phyloP scores from a whole-genome alignment of 306 rosid genomes.

The Quercus alba region DNA sequence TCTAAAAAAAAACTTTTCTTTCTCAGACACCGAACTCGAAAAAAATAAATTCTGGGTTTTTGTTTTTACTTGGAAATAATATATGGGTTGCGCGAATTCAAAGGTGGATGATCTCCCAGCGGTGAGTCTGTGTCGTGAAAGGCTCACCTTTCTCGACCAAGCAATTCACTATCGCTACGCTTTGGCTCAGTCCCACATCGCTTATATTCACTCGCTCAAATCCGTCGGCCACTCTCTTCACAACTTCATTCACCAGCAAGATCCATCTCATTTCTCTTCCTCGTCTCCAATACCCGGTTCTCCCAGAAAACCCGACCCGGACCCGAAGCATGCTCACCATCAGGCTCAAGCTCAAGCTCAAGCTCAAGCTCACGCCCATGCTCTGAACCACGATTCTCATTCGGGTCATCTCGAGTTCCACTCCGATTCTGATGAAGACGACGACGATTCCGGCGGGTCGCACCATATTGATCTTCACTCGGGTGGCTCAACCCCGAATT shows the following conservation, averaged over 20 bases:
- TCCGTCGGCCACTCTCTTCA: conserved; percentile 61
- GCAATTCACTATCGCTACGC: conserved; percentile 78
- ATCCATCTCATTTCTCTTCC: conserved; percentile 21
- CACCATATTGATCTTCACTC: conserved; percentile 43
- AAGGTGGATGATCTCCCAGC: conserved; percentile 94
- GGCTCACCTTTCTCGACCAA: conserved; percentile 63
- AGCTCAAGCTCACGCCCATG: background rate
- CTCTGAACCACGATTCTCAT: conserved; percentile 33
- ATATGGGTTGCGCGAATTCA: conserved; percentile 87
- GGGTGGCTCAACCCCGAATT: conserved; percentile 51
- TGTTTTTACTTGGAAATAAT: background rate
- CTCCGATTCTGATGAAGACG: conserved; percentile 43
- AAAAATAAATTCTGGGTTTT: background rate
- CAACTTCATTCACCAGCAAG: conserved; percentile 47
- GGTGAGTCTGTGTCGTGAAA: conserved; percentile 79
- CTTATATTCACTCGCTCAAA: conserved; percentile 67
- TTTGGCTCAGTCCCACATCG: conserved; percentile 68
- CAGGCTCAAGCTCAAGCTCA: background rate
- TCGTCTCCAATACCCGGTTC: conserved; percentile 40
- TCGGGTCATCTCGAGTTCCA: conserved; percentile 76
- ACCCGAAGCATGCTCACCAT: background rate
- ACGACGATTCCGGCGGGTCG: conserved; percentile 21
- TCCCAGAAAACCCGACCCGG: conserved; percentile 40
- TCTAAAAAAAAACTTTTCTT: background rate
- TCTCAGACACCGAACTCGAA: no score